Percentiles rank a stretch among this genome's conserved stretches.
These are phyloP conservation scores for Avena eriantha DNA, from an alignment of 176 grass and related monocot genomes.

Conservation along the genomic window DNA sequence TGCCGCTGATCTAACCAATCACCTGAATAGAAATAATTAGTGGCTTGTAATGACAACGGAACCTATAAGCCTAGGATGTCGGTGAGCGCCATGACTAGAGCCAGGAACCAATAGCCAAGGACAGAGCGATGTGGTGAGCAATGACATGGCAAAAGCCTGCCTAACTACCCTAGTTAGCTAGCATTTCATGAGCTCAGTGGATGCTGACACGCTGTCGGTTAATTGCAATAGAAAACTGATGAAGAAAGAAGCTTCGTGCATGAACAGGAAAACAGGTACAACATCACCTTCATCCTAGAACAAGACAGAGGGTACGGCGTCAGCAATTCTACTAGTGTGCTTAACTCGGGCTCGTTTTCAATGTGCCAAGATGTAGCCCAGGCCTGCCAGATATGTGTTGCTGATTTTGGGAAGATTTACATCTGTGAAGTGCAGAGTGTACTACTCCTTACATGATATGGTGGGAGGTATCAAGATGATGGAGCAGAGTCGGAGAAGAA, in stretches of 20 bases:
- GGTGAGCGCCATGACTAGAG: slow-evolving; percentile 38
- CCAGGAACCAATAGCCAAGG: slow-evolving; percentile 28
- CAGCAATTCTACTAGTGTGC: neutral
- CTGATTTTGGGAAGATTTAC: neutral
- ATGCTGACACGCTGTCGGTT: neutral
- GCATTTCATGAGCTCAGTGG: neutral
- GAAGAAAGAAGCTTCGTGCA: slow-evolving; percentile 10
- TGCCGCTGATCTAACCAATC: neutral
- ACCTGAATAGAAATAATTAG: neutral
- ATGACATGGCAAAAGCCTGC: slow-evolving; percentile 23
- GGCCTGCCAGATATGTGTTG: neutral
- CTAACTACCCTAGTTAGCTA: neutral
- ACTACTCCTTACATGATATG: neutral
- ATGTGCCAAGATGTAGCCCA: neutral
- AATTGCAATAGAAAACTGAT: neutral
- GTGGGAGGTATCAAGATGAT: no score
- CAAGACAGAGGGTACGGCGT: neutral
- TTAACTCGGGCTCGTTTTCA: neutral
- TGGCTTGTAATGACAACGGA: neutral
- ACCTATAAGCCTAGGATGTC: slow-evolving; percentile 24
- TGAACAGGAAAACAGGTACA: neutral
- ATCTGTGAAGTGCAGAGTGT: neutral
- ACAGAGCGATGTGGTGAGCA: slow-evolving; percentile 3
- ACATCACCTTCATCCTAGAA: neutral
- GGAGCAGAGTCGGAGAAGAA: no score